Base-by-base conservation (phyloP, 805 yeast genomes). In the Candida sonorensis region DNA sequence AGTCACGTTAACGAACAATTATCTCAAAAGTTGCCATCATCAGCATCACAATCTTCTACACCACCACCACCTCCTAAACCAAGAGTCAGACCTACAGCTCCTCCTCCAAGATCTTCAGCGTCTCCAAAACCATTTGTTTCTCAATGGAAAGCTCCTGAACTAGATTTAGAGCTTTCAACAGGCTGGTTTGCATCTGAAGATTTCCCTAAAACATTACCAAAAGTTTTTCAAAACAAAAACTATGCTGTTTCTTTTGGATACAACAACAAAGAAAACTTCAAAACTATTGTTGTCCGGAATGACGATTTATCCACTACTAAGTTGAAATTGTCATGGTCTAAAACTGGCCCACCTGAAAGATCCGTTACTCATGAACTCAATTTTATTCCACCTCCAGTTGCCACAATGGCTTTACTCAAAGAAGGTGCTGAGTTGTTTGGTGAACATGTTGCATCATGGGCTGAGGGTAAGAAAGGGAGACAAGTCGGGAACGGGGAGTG, bases 401-500 rank as follows among this genome's bases (percentile, higher is more conserved):
- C 57, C 2, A 66, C 73, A 0, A 37, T 48, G 7, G 50, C 55
- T 15, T 48, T 43, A 17, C 48, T 74, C 8, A 30, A 57, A 1
- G 48, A 43, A 4, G 63, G 62, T 24, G 55, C 61, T 28, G 37
- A 53, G 15, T 53, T 51, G 30, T 73, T 55, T 44, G 76, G 77
- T n/a, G 70, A 66, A 13, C 65, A 71, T 41, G 61, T 74, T 9
- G 77, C 75, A 3, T 55, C 64, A 18, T 74, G 80, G 81, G 60
- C 68, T 48, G 74, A 70, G 39, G 66, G 61, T 16, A 61, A 62
- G 14, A 41, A 55, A 20, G 77, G 77, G 7, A 56, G 61, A 29
- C 50, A 53, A 30, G 76, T 74, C 9, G 77, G 76, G 2, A 50
- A 64, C 24, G 81, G 81, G 6, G 79, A 74, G 42, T 73, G 81